phyloP scores from a whole-genome alignment of 148 eudicot species.

The Rhododendron kiyosumense region DNA sequence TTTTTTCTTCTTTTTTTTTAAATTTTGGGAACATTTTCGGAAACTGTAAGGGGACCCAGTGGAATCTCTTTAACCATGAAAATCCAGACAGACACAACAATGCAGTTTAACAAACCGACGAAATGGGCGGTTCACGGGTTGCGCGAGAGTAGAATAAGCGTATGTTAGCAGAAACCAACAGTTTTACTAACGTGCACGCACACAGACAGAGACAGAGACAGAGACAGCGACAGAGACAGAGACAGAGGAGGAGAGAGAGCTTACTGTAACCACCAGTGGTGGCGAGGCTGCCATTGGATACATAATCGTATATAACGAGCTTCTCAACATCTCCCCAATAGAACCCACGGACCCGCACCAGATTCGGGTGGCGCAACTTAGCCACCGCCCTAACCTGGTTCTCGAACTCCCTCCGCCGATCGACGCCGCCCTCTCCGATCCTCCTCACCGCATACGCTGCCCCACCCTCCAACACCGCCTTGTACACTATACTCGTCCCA shows the following conservation, averaged over 20 bases:
- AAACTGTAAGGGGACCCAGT: background rate
- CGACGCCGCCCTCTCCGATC: slow-evolving; percentile 62
- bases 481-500: slow-evolving; percentile 82
- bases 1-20: too few relatives aligned
- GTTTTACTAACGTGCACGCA: background rate
- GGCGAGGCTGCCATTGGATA: slow-evolving; percentile 82
- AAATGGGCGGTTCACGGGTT: background rate
- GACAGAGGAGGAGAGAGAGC: slow-evolving; percentile 21
- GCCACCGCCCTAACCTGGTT: slow-evolving; percentile 50
- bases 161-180: background rate
- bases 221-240: too few relatives aligned
- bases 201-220: too few relatives aligned
- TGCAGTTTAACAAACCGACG: background rate
- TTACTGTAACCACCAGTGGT: slow-evolving; percentile 58
- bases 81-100: background rate
- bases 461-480: slow-evolving; percentile 73
- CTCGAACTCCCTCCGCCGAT: slow-evolving; percentile 60
- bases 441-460: slow-evolving; percentile 70
- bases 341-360: slow-evolving; percentile 75
- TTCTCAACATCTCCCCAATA: slow-evolving; percentile 90
- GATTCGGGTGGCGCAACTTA: slow-evolving; percentile 64
- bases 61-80: background rate
- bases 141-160: background rate
- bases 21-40: too few relatives aligned
- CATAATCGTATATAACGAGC: slow-evolving; percentile 69